Evolutionary conservation across 169 alveolate genomes (phyloP).

Genomic region (Plasmodium knowlesi): DNA sequence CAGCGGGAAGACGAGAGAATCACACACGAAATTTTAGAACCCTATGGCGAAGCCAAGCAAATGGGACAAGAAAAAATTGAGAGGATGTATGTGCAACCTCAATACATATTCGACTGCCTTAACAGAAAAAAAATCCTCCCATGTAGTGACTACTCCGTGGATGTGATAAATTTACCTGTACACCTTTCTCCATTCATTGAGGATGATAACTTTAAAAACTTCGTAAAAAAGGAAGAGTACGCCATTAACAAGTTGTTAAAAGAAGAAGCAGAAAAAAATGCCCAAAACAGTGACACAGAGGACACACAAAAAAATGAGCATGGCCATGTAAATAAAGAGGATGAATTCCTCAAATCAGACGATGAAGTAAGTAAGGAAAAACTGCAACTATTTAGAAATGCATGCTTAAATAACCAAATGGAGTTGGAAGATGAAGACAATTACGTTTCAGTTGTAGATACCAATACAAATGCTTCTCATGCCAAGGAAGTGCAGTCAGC

Average conservation of each 20-base stretch:
- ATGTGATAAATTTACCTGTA: conserved; percentile 92
- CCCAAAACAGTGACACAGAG: background rate
- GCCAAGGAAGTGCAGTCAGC: background rate
- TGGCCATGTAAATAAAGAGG: background rate
- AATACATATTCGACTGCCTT: conserved; percentile 95
- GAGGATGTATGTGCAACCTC: conserved; percentile 92
- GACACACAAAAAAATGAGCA: background rate
- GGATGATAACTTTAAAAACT: conserved; percentile 59
- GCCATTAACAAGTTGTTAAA: conserved; percentile 32
- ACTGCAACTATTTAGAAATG: conserved; percentile 1
- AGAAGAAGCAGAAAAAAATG: background rate
- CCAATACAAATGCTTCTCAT: background rate
- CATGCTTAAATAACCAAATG: conserved; percentile 32
- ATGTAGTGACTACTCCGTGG: conserved; percentile 91
- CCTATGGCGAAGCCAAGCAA: conserved; percentile 81
- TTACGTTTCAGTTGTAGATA: background rate
- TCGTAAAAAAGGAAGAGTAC: conserved; percentile 64
- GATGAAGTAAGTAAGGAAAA: conserved; percentile 14
- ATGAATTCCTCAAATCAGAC: conserved; percentile 1
- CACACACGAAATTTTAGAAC: conserved; percentile 67
- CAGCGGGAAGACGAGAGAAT: background rate
- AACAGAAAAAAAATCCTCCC: conserved; percentile 91
- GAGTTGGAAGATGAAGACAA: conserved; percentile 51
- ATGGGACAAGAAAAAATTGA: background rate
- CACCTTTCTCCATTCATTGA: conserved; percentile 95